A percentile compares a stretch with the other conserved stretches of the same genome.
Conservation (phyloP, 1,284 basidiomycete genomes). For the Trametes sp. region DNA sequence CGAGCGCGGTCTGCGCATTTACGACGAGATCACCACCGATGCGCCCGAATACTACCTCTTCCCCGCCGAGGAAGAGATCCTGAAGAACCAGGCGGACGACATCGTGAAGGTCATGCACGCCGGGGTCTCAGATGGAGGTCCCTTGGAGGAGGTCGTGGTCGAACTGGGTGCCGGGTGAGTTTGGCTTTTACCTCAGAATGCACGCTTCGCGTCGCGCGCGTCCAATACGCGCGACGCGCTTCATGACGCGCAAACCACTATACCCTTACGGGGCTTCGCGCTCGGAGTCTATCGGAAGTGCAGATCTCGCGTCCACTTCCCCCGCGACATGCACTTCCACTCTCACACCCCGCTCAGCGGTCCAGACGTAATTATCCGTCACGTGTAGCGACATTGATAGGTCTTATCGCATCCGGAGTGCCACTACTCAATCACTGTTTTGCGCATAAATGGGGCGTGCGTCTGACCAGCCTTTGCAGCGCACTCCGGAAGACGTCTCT, state of each 20-base stretch:
- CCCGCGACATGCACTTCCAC: conserved; percentile 11
- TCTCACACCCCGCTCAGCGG: conserved; percentile 6
- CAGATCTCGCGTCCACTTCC: conserved; percentile 19
- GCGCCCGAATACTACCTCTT: conserved; percentile 93
- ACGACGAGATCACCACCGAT: conserved; percentile 85
- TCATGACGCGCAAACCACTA: conserved; percentile 1
- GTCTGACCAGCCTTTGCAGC: conserved; percentile 49
- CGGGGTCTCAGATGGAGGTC: conserved; percentile 56
- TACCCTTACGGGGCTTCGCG: conserved; percentile 3
- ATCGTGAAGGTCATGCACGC: conserved; percentile 79
- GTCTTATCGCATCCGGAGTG: conserved; percentile 19
- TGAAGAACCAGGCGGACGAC: conserved; percentile 66
- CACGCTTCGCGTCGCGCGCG: neutral
- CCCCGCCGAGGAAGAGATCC: conserved; percentile 75
- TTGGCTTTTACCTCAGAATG: conserved; percentile 14
- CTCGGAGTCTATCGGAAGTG: conserved; percentile 14
- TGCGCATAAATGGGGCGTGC: conserved; percentile 13
- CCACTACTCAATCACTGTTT: neutral
- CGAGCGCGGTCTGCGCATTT: conserved; percentile 82
- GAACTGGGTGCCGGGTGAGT: conserved; percentile 92
- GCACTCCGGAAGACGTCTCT: conserved; percentile 91
- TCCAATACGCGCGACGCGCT: conserved; percentile 1
- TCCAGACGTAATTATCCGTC: conserved; percentile 9
- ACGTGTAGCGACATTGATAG: conserved; percentile 14
- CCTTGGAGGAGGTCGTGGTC: conserved; percentile 65